A percentile compares a stretch with the other conserved stretches of the same genome.
These are phyloP conservation scores for Jamesozyma piceae DNA, from an alignment of 805 yeast species.

Conservation along the genomic window DNA sequence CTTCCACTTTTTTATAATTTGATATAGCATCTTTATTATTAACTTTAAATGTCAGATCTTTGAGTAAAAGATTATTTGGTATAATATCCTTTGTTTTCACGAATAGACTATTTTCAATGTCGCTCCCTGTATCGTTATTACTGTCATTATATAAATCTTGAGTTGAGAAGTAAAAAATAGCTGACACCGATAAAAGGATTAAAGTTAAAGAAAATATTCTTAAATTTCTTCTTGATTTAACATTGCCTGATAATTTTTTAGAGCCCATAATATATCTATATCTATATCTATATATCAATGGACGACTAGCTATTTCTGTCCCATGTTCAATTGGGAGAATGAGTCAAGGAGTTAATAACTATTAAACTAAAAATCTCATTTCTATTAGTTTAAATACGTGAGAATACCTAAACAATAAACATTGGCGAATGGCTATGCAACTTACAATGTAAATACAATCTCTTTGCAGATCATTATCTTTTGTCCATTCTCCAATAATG, in stretches of 20 bases:
- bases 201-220: not conserved
- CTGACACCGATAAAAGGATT: not conserved
- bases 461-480: too few relatives aligned
- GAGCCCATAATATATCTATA: too few relatives aligned
- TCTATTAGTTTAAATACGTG: too few relatives aligned
- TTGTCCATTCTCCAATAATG: too few relatives aligned
- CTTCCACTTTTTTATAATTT: conserved; percentile 1
- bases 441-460: too few relatives aligned
- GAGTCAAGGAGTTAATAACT: too few relatives aligned
- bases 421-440: too few relatives aligned
- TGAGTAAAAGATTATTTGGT: not conserved
- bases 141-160: not conserved
- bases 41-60: not conserved
- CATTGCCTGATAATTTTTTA: not conserved
- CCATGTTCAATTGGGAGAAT: too few relatives aligned
- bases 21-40: not conserved
- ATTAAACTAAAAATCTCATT: too few relatives aligned
- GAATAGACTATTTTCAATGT: not conserved
- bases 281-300: too few relatives aligned
- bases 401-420: too few relatives aligned
- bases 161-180: not conserved
- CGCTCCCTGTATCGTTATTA: not conserved
- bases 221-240: not conserved
- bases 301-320: too few relatives aligned
- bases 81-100: not conserved